These are phyloP conservation scores for Skeletonema costatum DNA, from an alignment of 108 stramenopile species.

Conservation along the genomic window DNA sequence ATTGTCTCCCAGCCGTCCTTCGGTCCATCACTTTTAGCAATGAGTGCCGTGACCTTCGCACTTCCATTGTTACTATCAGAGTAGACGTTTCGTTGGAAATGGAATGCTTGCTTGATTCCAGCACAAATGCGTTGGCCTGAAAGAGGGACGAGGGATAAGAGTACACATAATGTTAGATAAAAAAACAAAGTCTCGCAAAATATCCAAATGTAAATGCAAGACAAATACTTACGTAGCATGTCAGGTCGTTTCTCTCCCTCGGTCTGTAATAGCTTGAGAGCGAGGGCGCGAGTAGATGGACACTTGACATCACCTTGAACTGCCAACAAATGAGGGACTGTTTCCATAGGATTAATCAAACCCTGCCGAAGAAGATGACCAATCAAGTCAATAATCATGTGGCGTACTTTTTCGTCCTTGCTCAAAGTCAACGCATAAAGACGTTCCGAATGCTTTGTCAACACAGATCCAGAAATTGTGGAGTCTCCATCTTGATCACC, in stretches of 20 bases:
- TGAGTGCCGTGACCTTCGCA: constrained; percentile 57
- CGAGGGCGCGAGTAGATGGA: constrained; percentile 64
- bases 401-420: constrained; percentile 60
- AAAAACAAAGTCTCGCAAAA: background rate
- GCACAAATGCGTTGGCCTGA: constrained; percentile 57
- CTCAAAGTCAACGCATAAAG: constrained; percentile 74
- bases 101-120: constrained; percentile 74
- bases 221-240: constrained; percentile 65
- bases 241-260: constrained; percentile 91
- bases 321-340: constrained; percentile 81
- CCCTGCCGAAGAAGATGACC: constrained; percentile 89
- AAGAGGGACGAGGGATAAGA: background rate
- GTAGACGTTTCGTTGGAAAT: constrained; percentile 73
- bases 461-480: constrained; percentile 77
- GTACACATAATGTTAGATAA: background rate
- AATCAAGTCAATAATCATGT: constrained; percentile 71
- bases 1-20: constrained; percentile 64
- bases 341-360: constrained; percentile 89
- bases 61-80: constrained; percentile 40
- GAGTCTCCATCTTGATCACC: constrained; percentile 92
- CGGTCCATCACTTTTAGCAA: constrained; percentile 46
- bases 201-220: background rate
- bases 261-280: constrained; percentile 67
- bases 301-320: constrained; percentile 87
- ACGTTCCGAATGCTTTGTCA: constrained; percentile 72